phyloP scores from a whole-genome alignment of 1,284 basidiomycete genomes.

The Ceratobasidium sp. region DNA sequence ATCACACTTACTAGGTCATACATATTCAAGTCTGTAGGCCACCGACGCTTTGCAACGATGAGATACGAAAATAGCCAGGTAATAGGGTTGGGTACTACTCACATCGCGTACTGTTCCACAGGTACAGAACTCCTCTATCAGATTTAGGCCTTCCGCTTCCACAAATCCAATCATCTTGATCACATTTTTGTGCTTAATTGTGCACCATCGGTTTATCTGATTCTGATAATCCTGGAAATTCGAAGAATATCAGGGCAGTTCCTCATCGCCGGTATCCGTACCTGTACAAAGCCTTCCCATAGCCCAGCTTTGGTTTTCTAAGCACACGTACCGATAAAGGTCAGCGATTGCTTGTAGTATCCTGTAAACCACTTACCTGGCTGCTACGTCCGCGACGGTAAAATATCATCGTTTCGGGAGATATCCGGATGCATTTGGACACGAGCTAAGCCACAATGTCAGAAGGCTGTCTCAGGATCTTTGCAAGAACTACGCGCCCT shows the following conservation, averaged over 20 bases:
- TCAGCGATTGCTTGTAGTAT: neutral
- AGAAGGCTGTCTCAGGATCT: neutral
- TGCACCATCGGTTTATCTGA: neutral
- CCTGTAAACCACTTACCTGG: neutral
- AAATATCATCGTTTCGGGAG: neutral
- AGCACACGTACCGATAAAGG: neutral
- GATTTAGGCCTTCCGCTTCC: slow-evolving; percentile 2
- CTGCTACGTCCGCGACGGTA: neutral
- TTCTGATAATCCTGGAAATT: neutral
- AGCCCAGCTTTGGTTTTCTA: neutral
- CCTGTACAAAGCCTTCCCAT: neutral
- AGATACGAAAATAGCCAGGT: neutral
- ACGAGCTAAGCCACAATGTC: neutral
- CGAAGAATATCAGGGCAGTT: neutral
- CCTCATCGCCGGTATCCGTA: neutral
- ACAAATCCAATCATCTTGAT: neutral
- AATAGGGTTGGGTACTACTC: neutral
- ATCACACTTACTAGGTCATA: neutral
- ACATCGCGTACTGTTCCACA: neutral
- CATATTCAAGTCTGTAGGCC: neutral
- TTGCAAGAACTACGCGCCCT: neutral
- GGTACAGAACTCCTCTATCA: slow-evolving; percentile 5
- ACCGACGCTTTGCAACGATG: neutral
- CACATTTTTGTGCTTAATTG: slow-evolving; percentile 1
- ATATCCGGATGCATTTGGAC: slow-evolving; percentile 3